Base-by-base conservation (phyloP, 768 basidiomycete species). In the Lenzites betulinus region DNA sequence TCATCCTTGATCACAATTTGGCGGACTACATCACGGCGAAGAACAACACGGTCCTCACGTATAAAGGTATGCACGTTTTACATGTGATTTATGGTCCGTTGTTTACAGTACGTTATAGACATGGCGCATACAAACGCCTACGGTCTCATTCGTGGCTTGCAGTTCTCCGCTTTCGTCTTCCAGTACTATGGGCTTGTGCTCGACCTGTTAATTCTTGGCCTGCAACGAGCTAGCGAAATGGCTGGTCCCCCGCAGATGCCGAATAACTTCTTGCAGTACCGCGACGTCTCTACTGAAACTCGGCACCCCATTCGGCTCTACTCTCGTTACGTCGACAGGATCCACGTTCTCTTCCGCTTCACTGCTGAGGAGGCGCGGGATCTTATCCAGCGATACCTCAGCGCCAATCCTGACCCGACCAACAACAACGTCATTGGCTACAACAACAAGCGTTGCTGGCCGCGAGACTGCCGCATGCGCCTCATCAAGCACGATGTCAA, bases 401-500 rank as follows among this genome's bases (percentile, higher is more conserved):
- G 90, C 53, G 96, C 95, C 22, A 95, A 98, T 70, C 97, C 97
- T 3, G 97, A 99, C 75, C 96, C 97, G 3, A 98, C 92, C 12
- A 98, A 98, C 76, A 97, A 98, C 77, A 98, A 98, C 69, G 92
- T 98, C 64, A 96, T 98, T 64, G 97, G 96, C 0, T 99, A 98
- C 76, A 98, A 98, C 79, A 98, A 98, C 81, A 97, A 96, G 76
- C 89, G 94, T 51, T 98, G 97, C 77, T 99, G 97, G 97, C 97
- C 97, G 38, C 85, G 95, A 66, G 97, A 99, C 76, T 99, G 97
- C 74, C 89, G 97, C 60, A 99, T 99, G 97, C 82, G 97, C 35
- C 82, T 99, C 58, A 96, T 97, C 81, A 99, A 99, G 76, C 97
- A 99, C 74, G 97, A 99, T 71, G 97, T 98, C 76, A 98, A 99